Evolutionary conservation across 495 filamentous ascomycete species (phyloP).

Genomic region (Viridothelium virens): DNA sequence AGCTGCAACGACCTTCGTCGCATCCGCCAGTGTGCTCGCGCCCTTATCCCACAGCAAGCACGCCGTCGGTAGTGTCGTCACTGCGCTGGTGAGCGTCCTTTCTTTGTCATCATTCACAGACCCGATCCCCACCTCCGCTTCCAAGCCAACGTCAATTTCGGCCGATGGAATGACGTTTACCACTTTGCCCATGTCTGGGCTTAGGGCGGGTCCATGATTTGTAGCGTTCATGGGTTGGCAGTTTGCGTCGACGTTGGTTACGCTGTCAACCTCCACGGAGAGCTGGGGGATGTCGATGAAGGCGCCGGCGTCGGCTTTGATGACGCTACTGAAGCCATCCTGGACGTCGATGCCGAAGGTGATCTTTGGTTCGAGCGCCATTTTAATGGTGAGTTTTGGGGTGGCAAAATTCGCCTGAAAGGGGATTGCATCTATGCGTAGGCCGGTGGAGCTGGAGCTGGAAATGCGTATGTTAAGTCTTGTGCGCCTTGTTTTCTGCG

Average conservation of each 20-base stretch:
- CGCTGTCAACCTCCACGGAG: not conserved
- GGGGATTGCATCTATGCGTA: not conserved
- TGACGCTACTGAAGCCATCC: not conserved
- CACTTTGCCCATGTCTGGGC: not conserved
- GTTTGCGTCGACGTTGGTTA: not conserved
- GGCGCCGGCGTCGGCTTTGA: not conserved
- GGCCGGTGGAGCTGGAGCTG: not conserved
- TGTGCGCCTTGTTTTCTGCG: not conserved
- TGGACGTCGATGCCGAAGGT: not conserved
- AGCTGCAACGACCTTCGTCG: not conserved
- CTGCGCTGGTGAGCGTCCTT: not conserved
- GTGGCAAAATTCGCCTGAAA: not conserved
- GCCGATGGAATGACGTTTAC: not conserved
- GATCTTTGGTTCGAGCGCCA: not conserved
- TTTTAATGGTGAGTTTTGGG: not conserved
- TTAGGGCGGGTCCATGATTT: not conserved
- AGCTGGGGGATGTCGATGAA: not conserved
- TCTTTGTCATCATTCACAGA: not conserved
- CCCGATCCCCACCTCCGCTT: not conserved
- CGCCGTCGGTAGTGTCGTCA: not conserved
- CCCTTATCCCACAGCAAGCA: not conserved
- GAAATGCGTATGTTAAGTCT: not conserved
- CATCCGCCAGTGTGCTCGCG: not conserved
- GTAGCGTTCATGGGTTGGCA: constrained; percentile 1
- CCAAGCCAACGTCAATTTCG: not conserved